Base-by-base conservation (phyloP, 805 yeast species). In the Candida cerambycidarum region DNA sequence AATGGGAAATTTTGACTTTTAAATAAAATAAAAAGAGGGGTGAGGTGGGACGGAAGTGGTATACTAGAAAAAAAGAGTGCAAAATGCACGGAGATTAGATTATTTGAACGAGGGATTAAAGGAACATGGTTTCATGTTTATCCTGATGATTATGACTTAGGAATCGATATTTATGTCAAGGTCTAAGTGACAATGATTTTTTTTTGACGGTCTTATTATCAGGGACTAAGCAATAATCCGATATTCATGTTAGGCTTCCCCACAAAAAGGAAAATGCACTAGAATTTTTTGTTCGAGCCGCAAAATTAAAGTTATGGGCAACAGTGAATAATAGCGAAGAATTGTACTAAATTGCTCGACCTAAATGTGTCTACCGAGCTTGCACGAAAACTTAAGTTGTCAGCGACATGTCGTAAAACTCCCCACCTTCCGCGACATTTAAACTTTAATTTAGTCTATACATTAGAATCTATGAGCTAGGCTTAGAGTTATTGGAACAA, bases 1-100 rank as follows among this genome's bases (percentile, higher is more conserved):
- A 34, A 34, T 23, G 38, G 38, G 18, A 34, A 34, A 23, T 3
- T 21, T 14, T 17, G 29, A 21, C 15, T 34, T 34, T n/a, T 34
- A 34, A 34, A 34, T 35, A 32, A 19, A 32, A 12, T 38, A 16
- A 37, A 34, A 43, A 43, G 46, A 43, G 46, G 46, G 46, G 38
- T 34, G 38, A 34, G 29, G 35, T 32, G 35, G 35, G 35, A 34
- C 29, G 13, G 29, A 23, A 7, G 5, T 34, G n/a, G 29, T 34
- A 14, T 21, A 13, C 7, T 4, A 5, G 11, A 25, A 25, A 25
- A 25, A 25, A 25, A 25, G 5, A 4, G 7, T 5, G 11, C 13
- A 21, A 34, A 34, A 21, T 12, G 23, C 13, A 19, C 38, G 19
- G 19, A 34, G 21, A 9, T 15, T 11, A 34, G 27, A 18, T 4